A percentile compares a stretch with the other conserved stretches of the same genome.
These are phyloP conservation scores for Hypholoma fasciculare DNA, from an alignment of 768 basidiomycete genomes.

Conservation along the genomic window DNA sequence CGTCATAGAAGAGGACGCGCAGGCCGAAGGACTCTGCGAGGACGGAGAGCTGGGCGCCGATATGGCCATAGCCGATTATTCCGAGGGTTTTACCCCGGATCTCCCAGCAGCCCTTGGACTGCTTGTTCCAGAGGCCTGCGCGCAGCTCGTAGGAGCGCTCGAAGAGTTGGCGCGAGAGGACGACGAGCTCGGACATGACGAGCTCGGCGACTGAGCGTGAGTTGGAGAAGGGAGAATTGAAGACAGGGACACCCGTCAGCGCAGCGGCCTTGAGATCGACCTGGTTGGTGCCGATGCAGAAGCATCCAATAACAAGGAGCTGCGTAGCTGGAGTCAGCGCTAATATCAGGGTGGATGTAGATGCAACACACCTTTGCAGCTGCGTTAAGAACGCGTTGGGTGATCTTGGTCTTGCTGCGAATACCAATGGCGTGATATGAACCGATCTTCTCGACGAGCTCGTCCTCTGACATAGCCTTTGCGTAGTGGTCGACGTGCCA, in stretches of 20 bases:
- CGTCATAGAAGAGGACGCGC: conserved; percentile 93
- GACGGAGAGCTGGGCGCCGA: conserved; percentile 95
- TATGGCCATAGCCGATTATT: conserved; percentile 98
- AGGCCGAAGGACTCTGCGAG: conserved; percentile 96
- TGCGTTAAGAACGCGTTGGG: conserved; percentile 83
- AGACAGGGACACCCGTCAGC: conserved; percentile 91
- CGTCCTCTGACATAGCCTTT: conserved; percentile 89
- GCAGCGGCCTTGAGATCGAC: conserved; percentile 87
- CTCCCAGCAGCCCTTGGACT: conserved; percentile 98
- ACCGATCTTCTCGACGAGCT: conserved; percentile 82
- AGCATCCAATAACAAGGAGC: conserved; percentile 96
- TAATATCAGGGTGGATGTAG: neutral
- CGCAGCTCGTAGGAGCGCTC: conserved; percentile 89
- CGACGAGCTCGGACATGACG: conserved; percentile 91
- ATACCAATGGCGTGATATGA: conserved; percentile 95
- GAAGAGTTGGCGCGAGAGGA: conserved; percentile 90
- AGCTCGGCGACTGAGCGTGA: conserved; percentile 99
- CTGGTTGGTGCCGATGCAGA: conserved; percentile 99
- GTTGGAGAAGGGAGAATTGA: conserved; percentile 99
- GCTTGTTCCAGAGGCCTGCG: conserved; percentile 96
- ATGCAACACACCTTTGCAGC: conserved; percentile 68
- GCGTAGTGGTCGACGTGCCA: conserved; percentile 90
- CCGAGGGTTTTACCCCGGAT: conserved; percentile 96
- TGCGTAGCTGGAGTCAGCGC: conserved; percentile 28
- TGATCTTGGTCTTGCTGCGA: conserved; percentile 97